A percentile compares a stretch with the other conserved stretches of the same genome.
Evolutionary conservation across 2,329 filamentous ascomycete species (phyloP).

Genomic region (Botrytis sinoallii): DNA sequence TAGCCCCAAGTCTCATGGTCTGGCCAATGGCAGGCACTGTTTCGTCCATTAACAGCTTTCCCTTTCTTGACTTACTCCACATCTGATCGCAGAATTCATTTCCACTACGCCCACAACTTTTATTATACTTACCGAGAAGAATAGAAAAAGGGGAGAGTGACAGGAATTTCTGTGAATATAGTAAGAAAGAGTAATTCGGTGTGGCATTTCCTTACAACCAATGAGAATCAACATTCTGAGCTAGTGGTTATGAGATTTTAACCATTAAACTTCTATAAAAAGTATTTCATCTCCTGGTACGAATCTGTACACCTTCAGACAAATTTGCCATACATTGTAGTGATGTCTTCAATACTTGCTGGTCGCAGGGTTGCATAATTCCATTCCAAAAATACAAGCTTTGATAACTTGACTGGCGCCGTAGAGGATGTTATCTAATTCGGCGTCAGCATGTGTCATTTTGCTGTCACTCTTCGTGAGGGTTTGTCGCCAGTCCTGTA

Average conservation of each 20-base stretch:
- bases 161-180: no score
- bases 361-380: accelerated
- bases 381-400: not conserved
- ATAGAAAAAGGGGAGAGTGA: no score
- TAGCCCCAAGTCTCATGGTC: accelerated
- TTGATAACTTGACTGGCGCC: not conserved
- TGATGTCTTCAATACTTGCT: not conserved
- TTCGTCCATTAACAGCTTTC: accelerated
- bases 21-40: no score
- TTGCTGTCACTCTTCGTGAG: not conserved
- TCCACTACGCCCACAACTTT: no score
- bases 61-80: no score
- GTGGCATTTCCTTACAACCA: not conserved
- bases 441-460: not conserved
- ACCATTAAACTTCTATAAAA: not conserved
- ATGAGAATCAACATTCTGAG: not conserved
- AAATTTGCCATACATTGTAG: not conserved
- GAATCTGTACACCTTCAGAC: not conserved
- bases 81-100: no score
- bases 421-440: accelerated
- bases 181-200: not conserved
- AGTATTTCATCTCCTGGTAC: not conserved
- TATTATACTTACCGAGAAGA: no score
- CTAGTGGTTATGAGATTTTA: not conserved
- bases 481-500: accelerated